Evolutionary conservation across 768 basidiomycete species (phyloP), one percentile per base, ranked within the genome.

Genomic region (Russula emetica): DNA sequence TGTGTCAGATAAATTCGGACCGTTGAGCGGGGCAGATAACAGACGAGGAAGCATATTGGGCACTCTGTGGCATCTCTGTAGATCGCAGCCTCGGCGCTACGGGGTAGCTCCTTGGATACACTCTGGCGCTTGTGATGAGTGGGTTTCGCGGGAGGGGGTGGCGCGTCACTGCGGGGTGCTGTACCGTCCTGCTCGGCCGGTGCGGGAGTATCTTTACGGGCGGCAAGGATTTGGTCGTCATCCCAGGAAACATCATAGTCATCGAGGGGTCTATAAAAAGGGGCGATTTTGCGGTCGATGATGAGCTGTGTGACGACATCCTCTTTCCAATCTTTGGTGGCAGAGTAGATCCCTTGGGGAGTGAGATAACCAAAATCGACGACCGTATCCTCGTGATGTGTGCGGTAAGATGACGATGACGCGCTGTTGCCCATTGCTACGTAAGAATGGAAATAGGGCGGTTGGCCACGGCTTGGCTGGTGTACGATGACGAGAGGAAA

Each of bases 21-120:
- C 69, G 57, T 66, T 67, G 69, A 44, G 44, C 18, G 11, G 6
- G 30, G 30, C 5, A 55, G 67, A 70, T 60, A 62, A 84, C 88
- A 73, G 70, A 92, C 96, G 75, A 98, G 81, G 77, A 98, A 98
- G 77, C 95, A 99, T 66, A 99, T 97, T 26, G 97, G 97, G 79
- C 97, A 99, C 73, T 99, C 97, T 20, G 87, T 80, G 20, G 94
- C 92, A 32, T 86, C 86, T 65, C 84, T 78, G 76, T 96, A 98
- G 38, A 95, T 79, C 64, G 85, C 82, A 47, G 87, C 91, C 72
- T 95, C 94, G 61, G 86, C 83, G 67, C 68, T 74, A 67, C 82
- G 86, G 7, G 78, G 76, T 22, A 83, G 80, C 56, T 93, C 90
- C 76, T 88, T 94, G 66, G 78, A 73, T 45, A 76, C 66, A 63